A percentile compares a stretch with the other conserved stretches of the same genome.
Conservation (phyloP, 2,329 filamentous ascomycete genomes). For the Penicillium hordei region DNA sequence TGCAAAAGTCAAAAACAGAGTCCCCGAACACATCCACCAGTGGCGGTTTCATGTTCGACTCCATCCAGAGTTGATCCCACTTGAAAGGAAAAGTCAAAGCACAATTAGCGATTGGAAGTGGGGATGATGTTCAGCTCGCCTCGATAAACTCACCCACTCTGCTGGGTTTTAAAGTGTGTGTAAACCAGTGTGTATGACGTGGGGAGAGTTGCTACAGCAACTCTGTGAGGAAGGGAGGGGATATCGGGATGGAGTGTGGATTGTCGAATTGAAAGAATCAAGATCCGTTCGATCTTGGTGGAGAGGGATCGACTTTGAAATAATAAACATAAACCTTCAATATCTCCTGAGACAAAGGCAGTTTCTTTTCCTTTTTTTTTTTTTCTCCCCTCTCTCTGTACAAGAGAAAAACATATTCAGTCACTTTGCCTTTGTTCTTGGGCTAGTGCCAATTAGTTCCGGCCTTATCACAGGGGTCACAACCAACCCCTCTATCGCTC, state of each 20-base stretch:
- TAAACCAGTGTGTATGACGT: slow-evolving; percentile 23
- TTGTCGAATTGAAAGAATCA: slow-evolving; percentile 15
- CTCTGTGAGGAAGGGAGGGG: slow-evolving; percentile 9
- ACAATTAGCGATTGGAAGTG: slow-evolving; percentile 3
- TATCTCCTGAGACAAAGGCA: not conserved
- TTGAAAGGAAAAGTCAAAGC: not conserved
- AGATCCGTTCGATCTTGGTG: slow-evolving; percentile 14
- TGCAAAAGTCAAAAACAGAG: not conserved
- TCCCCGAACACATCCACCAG: not conserved
- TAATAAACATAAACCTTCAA: slow-evolving; percentile 11
- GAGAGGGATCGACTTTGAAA: slow-evolving; percentile 9
- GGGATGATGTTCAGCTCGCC: slow-evolving; percentile 21
- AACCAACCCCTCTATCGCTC: slow-evolving; percentile 10
- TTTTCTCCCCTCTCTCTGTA: not conserved
- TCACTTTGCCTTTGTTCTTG: slow-evolving; percentile 8
- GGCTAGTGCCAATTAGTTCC: slow-evolving; percentile 2
- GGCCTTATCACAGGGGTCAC: slow-evolving; percentile 7
- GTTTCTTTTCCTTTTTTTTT: not conserved
- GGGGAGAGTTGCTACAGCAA: slow-evolving; percentile 26
- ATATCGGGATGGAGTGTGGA: slow-evolving; percentile 2
- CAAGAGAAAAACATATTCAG: not conserved
- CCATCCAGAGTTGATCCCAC: slow-evolving; percentile 5
- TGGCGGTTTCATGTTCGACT: not conserved
- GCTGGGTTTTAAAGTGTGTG: not conserved
- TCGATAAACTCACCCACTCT: slow-evolving; percentile 13